Percentiles rank a stretch among this genome's conserved stretches.
These are phyloP conservation scores for Lichina pygmaea DNA, from an alignment of 495 filamentous ascomycete species.

Conservation along the genomic window DNA sequence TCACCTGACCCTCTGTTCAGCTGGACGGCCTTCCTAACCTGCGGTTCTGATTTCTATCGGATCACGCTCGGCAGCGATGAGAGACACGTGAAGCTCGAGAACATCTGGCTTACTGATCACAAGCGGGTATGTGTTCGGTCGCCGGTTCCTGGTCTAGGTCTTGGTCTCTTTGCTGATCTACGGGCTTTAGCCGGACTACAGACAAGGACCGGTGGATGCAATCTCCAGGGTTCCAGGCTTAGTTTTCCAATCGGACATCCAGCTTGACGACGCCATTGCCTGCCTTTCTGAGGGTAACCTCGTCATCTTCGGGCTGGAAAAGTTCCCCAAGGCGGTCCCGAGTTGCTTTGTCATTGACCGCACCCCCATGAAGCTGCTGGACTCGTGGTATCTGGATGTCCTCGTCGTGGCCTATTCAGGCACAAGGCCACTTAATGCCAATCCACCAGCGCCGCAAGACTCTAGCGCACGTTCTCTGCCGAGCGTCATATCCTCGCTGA, in stretches of 20 bases:
- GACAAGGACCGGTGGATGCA: constrained; percentile 1
- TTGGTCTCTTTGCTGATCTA: background rate
- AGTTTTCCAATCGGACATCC: no score
- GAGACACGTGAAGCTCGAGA: background rate
- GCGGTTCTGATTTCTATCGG: background rate
- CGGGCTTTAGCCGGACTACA: background rate
- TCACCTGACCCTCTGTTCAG: background rate
- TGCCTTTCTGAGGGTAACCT: constrained; percentile 6
- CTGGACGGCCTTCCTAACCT: constrained; percentile 1
- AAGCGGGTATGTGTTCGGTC: constrained; percentile 1
- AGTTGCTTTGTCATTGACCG: constrained; percentile 20
- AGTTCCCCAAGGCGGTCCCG: constrained; percentile 20
- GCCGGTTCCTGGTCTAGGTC: background rate
- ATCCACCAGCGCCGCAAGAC: no score
- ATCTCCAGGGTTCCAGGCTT: background rate
- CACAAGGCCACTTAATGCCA: background rate
- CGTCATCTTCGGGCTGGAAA: constrained; percentile 21
- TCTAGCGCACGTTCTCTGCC: no score
- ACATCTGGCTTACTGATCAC: constrained; percentile 1
- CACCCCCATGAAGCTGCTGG: constrained; percentile 25
- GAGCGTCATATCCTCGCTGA: background rate
- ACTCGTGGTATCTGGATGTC: constrained; percentile 20
- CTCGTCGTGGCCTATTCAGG: constrained; percentile 21
- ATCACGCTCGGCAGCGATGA: background rate
- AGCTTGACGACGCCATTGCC: background rate